Conservation (phyloP, 495 filamentous ascomycete species). For the Saxispiralis lemnorum region DNA sequence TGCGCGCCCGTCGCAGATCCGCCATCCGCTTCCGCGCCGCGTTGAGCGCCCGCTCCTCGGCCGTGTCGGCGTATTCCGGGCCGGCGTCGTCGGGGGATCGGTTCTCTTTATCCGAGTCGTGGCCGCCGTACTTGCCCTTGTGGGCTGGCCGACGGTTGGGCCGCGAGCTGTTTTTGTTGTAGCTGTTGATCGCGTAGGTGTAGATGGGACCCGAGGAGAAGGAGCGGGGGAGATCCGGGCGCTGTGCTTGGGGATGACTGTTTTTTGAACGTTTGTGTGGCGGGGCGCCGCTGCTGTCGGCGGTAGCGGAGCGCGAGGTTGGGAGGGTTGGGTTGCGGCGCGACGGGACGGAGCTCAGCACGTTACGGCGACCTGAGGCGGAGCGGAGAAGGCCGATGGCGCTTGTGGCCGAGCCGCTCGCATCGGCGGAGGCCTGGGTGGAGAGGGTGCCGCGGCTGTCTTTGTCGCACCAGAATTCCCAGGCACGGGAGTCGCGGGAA, state of each 20-base stretch:
- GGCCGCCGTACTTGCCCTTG: conserved; percentile 29
- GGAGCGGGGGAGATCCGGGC: background rate
- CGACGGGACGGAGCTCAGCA: conserved; percentile 32
- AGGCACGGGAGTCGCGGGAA: conserved; percentile 64
- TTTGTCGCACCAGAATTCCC: conserved; percentile 66
- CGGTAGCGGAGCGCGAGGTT: background rate
- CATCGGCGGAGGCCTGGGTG: conserved; percentile 52
- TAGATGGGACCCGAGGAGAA: too few relatives aligned
- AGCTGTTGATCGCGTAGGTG: conserved; percentile 12
- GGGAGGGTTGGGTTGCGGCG: conserved; percentile 37
- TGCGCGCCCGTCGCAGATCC: too few relatives aligned
- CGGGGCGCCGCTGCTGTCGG: background rate
- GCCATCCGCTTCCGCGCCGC: too few relatives aligned
- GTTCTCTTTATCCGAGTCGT: conserved; percentile 90
- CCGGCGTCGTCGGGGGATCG: conserved; percentile 39
- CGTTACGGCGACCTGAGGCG: conserved; percentile 29
- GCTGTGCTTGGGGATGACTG: background rate
- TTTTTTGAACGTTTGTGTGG: background rate
- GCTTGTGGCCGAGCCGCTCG: conserved; percentile 49
- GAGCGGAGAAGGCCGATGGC: conserved; percentile 56
- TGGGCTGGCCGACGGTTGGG: background rate
- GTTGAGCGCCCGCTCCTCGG: background rate
- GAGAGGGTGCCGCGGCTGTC: conserved; percentile 56
- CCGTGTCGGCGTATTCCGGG: background rate
- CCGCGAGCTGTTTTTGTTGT: background rate